Conservation (phyloP, 139 green algal species). For the Chlorella sp. region DNA sequence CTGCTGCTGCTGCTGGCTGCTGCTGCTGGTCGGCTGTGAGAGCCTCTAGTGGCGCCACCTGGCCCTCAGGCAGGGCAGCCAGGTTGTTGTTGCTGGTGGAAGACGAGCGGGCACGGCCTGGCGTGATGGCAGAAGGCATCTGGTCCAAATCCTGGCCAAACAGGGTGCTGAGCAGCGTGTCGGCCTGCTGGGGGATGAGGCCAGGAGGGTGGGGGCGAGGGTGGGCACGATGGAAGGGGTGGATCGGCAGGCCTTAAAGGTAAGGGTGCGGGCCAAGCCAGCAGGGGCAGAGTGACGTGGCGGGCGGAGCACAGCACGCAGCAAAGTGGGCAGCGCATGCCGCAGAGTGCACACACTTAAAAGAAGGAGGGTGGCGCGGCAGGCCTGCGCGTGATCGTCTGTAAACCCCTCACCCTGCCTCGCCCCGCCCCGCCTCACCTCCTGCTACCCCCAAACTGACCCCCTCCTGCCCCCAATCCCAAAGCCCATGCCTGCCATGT, state of each 20-base stretch:
- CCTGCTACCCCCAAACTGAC: too few relatives aligned
- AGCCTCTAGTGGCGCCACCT: neutral
- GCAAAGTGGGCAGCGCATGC: too few relatives aligned
- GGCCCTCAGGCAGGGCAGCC: slow-evolving; percentile 9
- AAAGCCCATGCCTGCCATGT: too few relatives aligned
- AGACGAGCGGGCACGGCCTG: slow-evolving; percentile 16
- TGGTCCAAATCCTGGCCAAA: slow-evolving; percentile 23
- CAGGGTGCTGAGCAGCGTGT: slow-evolving; percentile 3
- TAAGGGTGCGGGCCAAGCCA: neutral
- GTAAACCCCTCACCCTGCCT: too few relatives aligned
- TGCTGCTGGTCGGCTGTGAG: neutral
- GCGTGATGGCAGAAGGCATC: slow-evolving; percentile 34
- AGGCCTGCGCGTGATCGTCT: too few relatives aligned
- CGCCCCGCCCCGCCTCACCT: too few relatives aligned
- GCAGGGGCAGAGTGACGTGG: too few relatives aligned
- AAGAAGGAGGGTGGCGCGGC: too few relatives aligned
- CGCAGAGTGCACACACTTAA: too few relatives aligned
- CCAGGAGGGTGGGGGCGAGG: neutral
- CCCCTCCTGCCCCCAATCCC: too few relatives aligned
- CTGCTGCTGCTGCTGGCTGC: neutral
- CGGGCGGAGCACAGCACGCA: too few relatives aligned
- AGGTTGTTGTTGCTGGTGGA: slow-evolving; percentile 10
- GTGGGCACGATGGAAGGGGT: neutral
- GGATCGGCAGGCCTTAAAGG: neutral
- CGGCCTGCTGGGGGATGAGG: neutral